phyloP scores from a whole-genome alignment of 2,329 filamentous ascomycete species.

The Pseudogymnoascus sp. region DNA sequence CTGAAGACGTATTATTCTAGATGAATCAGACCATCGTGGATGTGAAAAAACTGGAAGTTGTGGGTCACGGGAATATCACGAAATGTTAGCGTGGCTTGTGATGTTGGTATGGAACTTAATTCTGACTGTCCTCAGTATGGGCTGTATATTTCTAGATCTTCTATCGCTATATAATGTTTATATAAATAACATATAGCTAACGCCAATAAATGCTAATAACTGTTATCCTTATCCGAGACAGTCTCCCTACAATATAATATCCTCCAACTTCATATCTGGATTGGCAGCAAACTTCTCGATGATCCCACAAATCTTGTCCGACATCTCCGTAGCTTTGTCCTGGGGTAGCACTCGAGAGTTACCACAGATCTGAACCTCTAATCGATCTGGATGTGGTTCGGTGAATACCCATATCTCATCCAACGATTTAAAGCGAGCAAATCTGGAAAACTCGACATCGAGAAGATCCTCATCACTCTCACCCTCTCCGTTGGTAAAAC shows the following conservation, averaged over 20 bases:
- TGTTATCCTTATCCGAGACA: neutral
- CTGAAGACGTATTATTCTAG: neutral
- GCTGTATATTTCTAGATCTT: neutral
- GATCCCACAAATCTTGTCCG: neutral
- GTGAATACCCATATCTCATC: neutral
- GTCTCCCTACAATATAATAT: neutral
- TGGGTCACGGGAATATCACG: constrained; percentile 1
- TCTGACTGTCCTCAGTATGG: neutral
- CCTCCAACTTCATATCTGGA: neutral
- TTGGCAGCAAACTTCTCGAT: neutral
- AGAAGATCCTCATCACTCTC: neutral
- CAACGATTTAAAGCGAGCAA: neutral
- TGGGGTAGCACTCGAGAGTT: neutral
- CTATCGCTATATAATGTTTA: neutral
- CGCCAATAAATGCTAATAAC: neutral
- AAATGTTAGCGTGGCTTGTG: neutral
- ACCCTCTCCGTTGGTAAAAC: neutral
- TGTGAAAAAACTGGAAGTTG: neutral
- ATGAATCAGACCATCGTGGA: neutral
- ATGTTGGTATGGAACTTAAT: neutral
- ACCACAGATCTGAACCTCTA: neutral
- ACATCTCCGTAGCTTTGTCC: neutral
- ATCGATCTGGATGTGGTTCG: neutral
- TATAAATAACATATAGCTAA: neutral
- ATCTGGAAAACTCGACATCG: neutral